Percentiles rank a stretch among this genome's conserved stretches.
phyloP scores from a whole-genome alignment of 768 basidiomycete genomes.

The Erythrobasidium yunnanense region DNA sequence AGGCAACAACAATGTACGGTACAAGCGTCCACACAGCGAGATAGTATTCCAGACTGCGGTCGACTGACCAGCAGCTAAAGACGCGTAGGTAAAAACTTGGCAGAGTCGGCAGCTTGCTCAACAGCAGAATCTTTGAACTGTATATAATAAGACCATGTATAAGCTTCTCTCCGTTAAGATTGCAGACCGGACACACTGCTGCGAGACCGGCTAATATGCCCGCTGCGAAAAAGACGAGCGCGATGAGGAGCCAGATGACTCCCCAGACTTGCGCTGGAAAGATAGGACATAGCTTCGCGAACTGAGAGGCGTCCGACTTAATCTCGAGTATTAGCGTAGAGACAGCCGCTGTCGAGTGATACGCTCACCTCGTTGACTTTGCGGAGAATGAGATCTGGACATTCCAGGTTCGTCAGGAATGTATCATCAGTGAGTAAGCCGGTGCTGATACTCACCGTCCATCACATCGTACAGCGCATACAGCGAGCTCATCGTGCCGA shows the following conservation, averaged over 20 bases:
- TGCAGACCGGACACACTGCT: slow-evolving; percentile 37
- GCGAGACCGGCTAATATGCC: slow-evolving; percentile 68
- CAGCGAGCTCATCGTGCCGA: slow-evolving; percentile 31
- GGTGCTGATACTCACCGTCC: slow-evolving; percentile 50
- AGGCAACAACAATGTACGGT: too few species aligned
- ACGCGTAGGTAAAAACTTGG: slow-evolving; percentile 2
- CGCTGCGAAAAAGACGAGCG: slow-evolving; percentile 60
- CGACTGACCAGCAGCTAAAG: too few species aligned
- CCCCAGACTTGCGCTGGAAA: slow-evolving; percentile 9
- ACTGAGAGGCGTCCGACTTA: slow-evolving; percentile 68
- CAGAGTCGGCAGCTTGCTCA: background rate
- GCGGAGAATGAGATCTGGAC: slow-evolving; percentile 46
- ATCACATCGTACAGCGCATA: slow-evolving; percentile 65
- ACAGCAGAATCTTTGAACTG: slow-evolving; percentile 22
- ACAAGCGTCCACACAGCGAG: too few species aligned
- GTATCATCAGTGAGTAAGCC: too few species aligned
- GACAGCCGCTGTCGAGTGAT: too few species aligned
- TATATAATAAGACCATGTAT: background rate
- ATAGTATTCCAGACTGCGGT: too few species aligned
- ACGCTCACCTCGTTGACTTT: slow-evolving; percentile 52
- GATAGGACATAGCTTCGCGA: slow-evolving; percentile 57
- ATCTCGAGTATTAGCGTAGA: background rate
- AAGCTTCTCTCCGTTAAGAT: background rate
- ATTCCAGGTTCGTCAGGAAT: too few species aligned
- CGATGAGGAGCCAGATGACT: slow-evolving; percentile 69